These are phyloP conservation scores for Aureobasidium sp. DNA, from an alignment of 2,329 filamentous ascomycete genomes.

Conservation along the genomic window DNA sequence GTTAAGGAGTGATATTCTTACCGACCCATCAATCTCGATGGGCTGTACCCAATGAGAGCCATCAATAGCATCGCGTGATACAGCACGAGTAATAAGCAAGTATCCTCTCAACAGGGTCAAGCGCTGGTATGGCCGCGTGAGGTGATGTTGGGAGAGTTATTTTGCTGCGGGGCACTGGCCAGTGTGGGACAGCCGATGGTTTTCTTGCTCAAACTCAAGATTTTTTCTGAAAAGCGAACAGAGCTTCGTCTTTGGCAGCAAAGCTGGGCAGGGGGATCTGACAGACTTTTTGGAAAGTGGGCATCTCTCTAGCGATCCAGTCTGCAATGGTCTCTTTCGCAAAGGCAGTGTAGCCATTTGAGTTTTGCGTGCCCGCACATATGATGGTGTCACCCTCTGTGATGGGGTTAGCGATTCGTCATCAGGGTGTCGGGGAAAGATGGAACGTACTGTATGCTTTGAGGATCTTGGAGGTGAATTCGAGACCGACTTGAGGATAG, in stretches of 20 bases:
- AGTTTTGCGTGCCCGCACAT: slow-evolving; percentile 69
- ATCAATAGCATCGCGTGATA: too few relatives aligned
- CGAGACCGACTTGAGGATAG: slow-evolving; percentile 62
- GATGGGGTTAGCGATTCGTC: neutral
- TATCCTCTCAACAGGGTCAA: too few relatives aligned
- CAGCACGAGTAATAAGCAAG: too few relatives aligned
- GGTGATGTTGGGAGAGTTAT: neutral
- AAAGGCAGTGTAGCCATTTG: slow-evolving; percentile 68
- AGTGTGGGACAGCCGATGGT: neutral
- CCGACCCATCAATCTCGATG: too few relatives aligned
- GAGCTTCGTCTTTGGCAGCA: slow-evolving; percentile 67
- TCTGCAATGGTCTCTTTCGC: slow-evolving; percentile 56
- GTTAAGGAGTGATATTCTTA: too few relatives aligned
- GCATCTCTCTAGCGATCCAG: slow-evolving; percentile 55
- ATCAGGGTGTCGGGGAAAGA: slow-evolving; percentile 39
- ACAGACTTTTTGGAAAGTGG: slow-evolving; percentile 51
- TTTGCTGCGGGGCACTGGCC: neutral
- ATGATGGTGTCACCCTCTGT: slow-evolving; percentile 54
- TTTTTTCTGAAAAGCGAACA: slow-evolving; percentile 55
- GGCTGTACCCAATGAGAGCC: too few relatives aligned
- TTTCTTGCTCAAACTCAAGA: slow-evolving; percentile 1
- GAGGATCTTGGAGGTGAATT: slow-evolving; percentile 59
- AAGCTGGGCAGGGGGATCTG: slow-evolving; percentile 67
- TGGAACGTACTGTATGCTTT: slow-evolving; percentile 44
- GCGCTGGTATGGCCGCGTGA: too few relatives aligned